phyloP scores from a whole-genome alignment of 208 protist genomes.

The Trypanosoma caninum region DNA sequence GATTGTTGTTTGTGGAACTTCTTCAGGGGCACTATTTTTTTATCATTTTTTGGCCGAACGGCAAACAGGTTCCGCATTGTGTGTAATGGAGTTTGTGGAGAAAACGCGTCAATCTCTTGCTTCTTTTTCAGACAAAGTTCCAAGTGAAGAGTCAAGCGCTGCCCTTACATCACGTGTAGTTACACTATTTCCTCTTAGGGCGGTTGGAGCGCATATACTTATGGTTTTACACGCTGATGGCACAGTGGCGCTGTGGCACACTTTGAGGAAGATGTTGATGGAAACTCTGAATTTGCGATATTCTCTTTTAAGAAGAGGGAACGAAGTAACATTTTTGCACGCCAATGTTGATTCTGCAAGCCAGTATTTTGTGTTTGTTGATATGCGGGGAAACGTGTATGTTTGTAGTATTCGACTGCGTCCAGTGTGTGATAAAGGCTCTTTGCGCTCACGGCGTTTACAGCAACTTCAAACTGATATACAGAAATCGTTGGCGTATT shows the following conservation, averaged over 20 bases:
- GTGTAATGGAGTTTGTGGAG: constrained; percentile 38
- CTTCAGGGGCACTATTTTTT: constrained; percentile 65
- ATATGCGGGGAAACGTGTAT: constrained; percentile 68
- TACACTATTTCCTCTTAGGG: constrained; percentile 39
- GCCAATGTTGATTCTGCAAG: constrained; percentile 22
- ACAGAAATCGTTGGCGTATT: constrained; percentile 2
- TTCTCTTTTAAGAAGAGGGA: constrained; percentile 28
- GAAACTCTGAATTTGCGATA: constrained; percentile 46
- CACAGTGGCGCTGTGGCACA: constrained; percentile 78
- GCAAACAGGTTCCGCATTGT: constrained; percentile 72
- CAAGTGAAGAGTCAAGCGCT: constrained; percentile 1
- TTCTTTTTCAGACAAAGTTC: constrained; percentile 1
- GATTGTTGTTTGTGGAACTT: constrained; percentile 63
- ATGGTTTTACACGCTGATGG: constrained; percentile 68
- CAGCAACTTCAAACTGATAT: background rate
- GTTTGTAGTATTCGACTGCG: constrained; percentile 49
- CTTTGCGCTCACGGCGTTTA: background rate
- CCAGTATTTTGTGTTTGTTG: constrained; percentile 56
- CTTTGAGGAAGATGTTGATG: constrained; percentile 54
- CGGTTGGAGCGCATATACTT: constrained; percentile 44
- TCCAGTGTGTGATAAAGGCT: constrained; percentile 2
- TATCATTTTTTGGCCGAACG: constrained; percentile 73
- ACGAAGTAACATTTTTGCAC: constrained; percentile 16
- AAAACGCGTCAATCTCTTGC: background rate
- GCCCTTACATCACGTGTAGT: constrained; percentile 35